Evolutionary conservation across 2,329 filamentous ascomycete genomes (phyloP).

Genomic region (Orbilia brochopaga): DNA sequence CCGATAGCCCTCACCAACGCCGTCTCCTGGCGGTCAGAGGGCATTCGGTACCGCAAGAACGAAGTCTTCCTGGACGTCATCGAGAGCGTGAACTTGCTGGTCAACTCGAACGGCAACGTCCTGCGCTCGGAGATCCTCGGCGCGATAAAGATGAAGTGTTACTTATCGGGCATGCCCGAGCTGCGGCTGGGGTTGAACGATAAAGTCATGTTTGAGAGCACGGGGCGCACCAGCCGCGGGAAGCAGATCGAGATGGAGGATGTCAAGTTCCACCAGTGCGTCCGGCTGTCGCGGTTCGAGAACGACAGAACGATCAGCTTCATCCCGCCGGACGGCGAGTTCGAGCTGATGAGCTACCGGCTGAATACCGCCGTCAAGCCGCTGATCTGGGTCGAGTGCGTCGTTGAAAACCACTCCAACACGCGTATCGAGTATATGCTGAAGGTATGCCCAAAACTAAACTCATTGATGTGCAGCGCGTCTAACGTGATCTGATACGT

Average conservation of each 20-base stretch:
- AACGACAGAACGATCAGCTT: constrained; percentile 99
- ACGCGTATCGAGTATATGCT: constrained; percentile 98
- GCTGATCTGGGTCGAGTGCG: constrained; percentile 97
- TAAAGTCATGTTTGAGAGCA: constrained; percentile 99
- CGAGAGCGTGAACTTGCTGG: constrained; percentile 93
- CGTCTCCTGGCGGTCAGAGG: constrained; percentile 96
- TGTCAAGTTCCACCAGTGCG: constrained; percentile 99
- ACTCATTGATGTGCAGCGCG: not conserved
- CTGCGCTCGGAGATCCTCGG: constrained; percentile 94
- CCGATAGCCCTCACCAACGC: constrained; percentile 98
- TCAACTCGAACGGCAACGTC: constrained; percentile 92
- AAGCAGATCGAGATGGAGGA: constrained; percentile 99
- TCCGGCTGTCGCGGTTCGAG: constrained; percentile 92
- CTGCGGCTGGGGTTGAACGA: constrained; percentile 92
- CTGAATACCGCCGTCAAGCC: constrained; percentile 94
- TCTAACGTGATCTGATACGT: too few species aligned
- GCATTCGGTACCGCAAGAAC: constrained; percentile 98
- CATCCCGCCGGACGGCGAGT: constrained; percentile 97
- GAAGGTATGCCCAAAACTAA: constrained; percentile 64
- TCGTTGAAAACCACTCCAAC: constrained; percentile 93
- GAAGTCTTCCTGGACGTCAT: constrained; percentile 98
- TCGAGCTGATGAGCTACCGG: constrained; percentile 98
- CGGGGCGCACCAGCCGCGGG: constrained; percentile 86
- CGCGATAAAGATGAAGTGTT: constrained; percentile 99
- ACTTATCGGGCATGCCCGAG: constrained; percentile 97